Evolutionary conservation across 2,329 filamentous ascomycete species (phyloP).

Genomic region (Hymenoscyphus occultus): DNA sequence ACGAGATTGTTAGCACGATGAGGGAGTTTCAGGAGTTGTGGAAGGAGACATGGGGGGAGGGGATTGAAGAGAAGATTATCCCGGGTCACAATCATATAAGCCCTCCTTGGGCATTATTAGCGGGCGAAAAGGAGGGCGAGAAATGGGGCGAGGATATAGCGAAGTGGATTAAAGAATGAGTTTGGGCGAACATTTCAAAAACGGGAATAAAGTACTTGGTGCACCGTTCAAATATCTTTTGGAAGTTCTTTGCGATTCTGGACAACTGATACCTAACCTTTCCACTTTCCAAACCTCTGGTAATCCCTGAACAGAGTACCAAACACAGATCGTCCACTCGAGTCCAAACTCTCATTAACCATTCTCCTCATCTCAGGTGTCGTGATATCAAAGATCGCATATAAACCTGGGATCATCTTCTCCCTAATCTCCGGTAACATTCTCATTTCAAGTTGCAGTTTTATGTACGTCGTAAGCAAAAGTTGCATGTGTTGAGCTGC

Average conservation of each 20-base stretch:
- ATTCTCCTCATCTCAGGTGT: conserved; percentile 52
- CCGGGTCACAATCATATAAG: conserved; percentile 36
- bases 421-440: conserved; percentile 51
- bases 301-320: conserved; percentile 58
- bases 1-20: conserved; percentile 31
- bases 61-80: conserved; percentile 22
- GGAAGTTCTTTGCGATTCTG: background rate
- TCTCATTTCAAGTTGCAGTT: conserved; percentile 56
- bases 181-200: background rate
- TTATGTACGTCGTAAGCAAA: conserved; percentile 57
- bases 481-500: conserved; percentile 62
- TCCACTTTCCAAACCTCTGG: conserved; percentile 63
- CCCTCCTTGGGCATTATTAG: conserved; percentile 28
- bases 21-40: conserved; percentile 30
- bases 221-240: background rate
- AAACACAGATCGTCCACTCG: conserved; percentile 56
- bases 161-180: conserved; percentile 29
- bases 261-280: conserved; percentile 20
- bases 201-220: background rate
- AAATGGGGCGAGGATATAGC: conserved; percentile 32
- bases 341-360: conserved; percentile 58
- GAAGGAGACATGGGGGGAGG: conserved; percentile 28
- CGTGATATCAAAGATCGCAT: conserved; percentile 58
- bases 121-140: conserved; percentile 31
- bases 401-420: conserved; percentile 56